Evolutionary conservation across 164 flowering plant genomes (phyloP).

Genomic region (Vitis rotundifolia): DNA sequence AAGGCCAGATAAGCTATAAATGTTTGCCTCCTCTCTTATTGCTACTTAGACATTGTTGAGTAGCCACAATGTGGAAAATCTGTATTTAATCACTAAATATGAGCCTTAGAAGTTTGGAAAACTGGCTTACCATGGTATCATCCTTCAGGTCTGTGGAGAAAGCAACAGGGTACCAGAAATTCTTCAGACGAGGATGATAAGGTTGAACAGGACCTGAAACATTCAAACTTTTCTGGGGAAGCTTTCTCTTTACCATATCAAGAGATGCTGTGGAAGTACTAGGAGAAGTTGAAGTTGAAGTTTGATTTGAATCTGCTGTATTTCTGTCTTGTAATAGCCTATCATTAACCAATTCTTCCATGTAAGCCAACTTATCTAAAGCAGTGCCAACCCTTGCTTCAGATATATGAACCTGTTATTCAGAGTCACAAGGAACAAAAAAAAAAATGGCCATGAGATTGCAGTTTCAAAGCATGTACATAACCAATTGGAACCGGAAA

Average conservation of each 20-base stretch:
- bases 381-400: slow-evolving; percentile 93
- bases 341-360: slow-evolving; percentile 91
- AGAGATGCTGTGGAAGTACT: slow-evolving; percentile 47
- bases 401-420: slow-evolving; percentile 86
- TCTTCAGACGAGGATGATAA: slow-evolving; percentile 74
- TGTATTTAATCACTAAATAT: no score
- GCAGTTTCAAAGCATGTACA: neutral
- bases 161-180: slow-evolving; percentile 97
- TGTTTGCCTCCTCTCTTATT: no score
- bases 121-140: slow-evolving; percentile 79
- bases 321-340: slow-evolving; percentile 64
- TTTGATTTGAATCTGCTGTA: slow-evolving; percentile 35
- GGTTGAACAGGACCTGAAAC: slow-evolving; percentile 89
- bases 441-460: neutral
- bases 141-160: slow-evolving; percentile 82
- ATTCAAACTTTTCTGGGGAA: slow-evolving; percentile 54
- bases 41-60: no score
- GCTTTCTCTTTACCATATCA: slow-evolving; percentile 31
- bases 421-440: slow-evolving; percentile 1
- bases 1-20: no score
- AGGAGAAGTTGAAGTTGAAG: slow-evolving; percentile 43
- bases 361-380: slow-evolving; percentile 91
- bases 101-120: neutral
- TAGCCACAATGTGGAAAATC: no score
- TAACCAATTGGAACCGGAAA: neutral